Percentiles rank a stretch among this genome's conserved stretches.
Conservation (phyloP, 352 stramenopile genomes). For the Globisporangium alternatum region DNA sequence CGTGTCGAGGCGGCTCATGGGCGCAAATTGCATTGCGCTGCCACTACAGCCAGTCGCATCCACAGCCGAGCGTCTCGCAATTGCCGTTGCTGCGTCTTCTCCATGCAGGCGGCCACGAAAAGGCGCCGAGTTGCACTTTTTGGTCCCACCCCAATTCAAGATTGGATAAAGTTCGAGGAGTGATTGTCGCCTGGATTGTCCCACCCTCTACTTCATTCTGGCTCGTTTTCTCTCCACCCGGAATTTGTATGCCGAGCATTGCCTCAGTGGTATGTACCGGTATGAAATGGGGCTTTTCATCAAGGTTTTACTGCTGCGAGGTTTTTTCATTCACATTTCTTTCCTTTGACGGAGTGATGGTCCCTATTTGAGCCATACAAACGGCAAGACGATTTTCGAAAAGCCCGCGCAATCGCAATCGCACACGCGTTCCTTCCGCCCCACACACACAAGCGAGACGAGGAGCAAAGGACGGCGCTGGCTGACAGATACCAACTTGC, state of each 20-base stretch:
- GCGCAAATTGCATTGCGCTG: neutral
- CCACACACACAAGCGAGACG: neutral
- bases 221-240: neutral
- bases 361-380: conserved; percentile 7
- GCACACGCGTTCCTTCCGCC: conserved; percentile 11
- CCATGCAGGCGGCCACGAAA: neutral
- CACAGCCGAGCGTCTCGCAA: neutral
- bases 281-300: neutral
- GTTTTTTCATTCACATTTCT: conserved; percentile 9
- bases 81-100: neutral
- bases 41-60: neutral
- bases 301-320: neutral
- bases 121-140: neutral
- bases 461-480: neutral
- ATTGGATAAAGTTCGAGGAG: neutral
- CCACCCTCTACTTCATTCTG: neutral
- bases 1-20: conserved; percentile 13
- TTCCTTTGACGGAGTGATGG: conserved; percentile 13
- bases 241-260: neutral
- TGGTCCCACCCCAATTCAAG: neutral
- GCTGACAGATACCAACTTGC: conserved; percentile 5
- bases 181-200: neutral
- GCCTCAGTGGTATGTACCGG: neutral
- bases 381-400: conserved; percentile 8
- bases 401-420: conserved; percentile 7